Evolutionary conservation across 2,329 filamentous ascomycete species (phyloP).

Genomic region (Fusarium humuli): DNA sequence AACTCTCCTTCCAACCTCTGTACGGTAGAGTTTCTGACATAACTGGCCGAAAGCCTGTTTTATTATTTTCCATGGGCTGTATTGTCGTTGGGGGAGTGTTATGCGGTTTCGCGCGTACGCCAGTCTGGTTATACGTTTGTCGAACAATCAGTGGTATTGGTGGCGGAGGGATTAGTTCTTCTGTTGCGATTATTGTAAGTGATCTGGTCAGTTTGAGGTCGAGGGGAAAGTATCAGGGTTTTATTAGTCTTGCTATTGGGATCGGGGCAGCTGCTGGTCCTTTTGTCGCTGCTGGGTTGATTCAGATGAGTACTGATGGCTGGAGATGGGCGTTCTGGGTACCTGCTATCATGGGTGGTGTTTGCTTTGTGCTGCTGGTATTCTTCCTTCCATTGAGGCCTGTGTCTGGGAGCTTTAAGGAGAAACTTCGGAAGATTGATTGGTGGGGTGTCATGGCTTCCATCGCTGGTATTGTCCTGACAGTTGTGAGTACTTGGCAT

Average conservation of each 20-base stretch:
- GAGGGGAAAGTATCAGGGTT: conserved; percentile 48
- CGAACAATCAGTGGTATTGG: background rate
- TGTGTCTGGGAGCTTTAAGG: background rate
- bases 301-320: background rate
- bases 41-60: conserved; percentile 51
- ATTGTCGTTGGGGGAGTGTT: conserved; percentile 49
- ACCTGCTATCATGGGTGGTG: background rate
- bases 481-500: background rate
- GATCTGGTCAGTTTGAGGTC: conserved; percentile 43
- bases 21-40: conserved; percentile 53
- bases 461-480: background rate
- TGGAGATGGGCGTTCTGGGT: conserved; percentile 2
- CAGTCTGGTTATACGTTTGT: background rate
- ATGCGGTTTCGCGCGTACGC: conserved; percentile 47
- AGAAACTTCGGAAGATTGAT: background rate
- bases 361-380: background rate
- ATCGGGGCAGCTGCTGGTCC: background rate
- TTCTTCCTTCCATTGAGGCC: background rate
- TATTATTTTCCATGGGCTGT: conserved; percentile 46
- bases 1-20: conserved; percentile 52
- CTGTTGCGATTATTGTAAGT: background rate
- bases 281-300: background rate
- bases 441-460: background rate
- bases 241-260: background rate
- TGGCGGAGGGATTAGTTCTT: background rate